phyloP scores from a whole-genome alignment of 2,329 filamentous ascomycete genomes.

The Paramyrothecium roridum region DNA sequence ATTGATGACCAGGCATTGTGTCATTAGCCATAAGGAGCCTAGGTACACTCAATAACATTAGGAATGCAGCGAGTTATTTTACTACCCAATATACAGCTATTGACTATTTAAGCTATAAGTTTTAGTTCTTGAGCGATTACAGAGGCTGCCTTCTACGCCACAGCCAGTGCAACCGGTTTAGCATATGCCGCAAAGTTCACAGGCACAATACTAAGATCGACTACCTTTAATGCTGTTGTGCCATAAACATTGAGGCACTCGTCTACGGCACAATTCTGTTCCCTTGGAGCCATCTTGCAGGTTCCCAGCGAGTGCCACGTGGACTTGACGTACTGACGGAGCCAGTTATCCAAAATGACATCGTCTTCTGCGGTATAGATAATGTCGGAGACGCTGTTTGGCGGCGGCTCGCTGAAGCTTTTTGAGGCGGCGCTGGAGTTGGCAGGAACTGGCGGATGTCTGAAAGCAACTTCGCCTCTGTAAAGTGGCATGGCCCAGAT shows the following conservation, averaged over 20 bases:
- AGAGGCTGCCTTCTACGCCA: neutral
- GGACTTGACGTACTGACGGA: neutral
- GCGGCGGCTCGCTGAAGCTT: neutral
- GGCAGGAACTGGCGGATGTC: neutral
- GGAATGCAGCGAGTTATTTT: too few species aligned
- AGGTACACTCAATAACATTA: too few species aligned
- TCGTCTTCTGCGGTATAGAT: neutral
- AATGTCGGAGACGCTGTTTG: neutral
- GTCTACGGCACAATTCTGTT: neutral
- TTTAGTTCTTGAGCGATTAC: neutral
- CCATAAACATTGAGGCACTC: neutral
- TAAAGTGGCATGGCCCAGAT: neutral
- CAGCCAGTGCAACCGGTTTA: neutral
- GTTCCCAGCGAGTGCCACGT: neutral
- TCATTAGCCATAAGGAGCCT: too few species aligned
- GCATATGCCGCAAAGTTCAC: neutral
- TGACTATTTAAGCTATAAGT: too few species aligned
- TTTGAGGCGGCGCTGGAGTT: neutral
- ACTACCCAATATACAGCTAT: too few species aligned
- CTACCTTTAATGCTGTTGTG: neutral
- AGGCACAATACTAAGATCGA: neutral
- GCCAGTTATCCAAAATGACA: neutral
- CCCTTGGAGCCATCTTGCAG: neutral
- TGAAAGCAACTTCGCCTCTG: neutral
- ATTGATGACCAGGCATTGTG: too few species aligned